A percentile compares a stretch with the other conserved stretches of the same genome.
Evolutionary conservation across 352 stramenopile species (phyloP).

Genomic region (Phytopythium vexans): DNA sequence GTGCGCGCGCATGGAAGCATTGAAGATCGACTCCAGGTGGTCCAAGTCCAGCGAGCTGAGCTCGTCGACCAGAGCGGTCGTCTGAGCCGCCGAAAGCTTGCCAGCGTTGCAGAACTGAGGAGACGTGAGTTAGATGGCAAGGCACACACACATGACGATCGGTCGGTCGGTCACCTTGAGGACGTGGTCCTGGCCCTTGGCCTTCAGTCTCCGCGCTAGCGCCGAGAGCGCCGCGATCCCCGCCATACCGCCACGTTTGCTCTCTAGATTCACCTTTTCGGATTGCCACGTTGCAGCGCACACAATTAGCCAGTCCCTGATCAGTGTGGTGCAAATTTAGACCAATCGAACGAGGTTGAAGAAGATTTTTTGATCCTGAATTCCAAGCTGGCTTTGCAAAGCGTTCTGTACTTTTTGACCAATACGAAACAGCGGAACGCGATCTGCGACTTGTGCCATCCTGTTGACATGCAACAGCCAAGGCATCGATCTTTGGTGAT

Average conservation of each 20-base stretch:
- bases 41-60: constrained; percentile 69
- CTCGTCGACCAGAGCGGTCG: constrained; percentile 40
- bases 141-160: not conserved
- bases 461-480: too few species aligned
- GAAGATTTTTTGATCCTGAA: too few species aligned
- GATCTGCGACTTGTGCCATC: too few species aligned
- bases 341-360: too few species aligned
- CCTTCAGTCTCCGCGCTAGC: constrained; percentile 26
- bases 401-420: too few species aligned
- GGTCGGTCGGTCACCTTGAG: constrained; percentile 39
- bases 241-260: constrained; percentile 6
- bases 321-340: too few species aligned
- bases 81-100: constrained; percentile 36
- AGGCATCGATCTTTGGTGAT: too few species aligned
- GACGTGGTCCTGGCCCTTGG: constrained; percentile 62
- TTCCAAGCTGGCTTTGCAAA: too few species aligned
- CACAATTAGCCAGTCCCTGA: too few species aligned
- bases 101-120: constrained; percentile 67
- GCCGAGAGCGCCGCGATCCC: constrained; percentile 15
- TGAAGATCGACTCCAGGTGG: constrained; percentile 58
- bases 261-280: too few species aligned
- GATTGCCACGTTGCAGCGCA: too few species aligned
- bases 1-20: constrained; percentile 38
- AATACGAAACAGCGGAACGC: too few species aligned
- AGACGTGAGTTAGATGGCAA: not conserved